These are phyloP conservation scores for Candida sanyaensis DNA, from an alignment of 1,139 yeast genomes.

Conservation along the genomic window DNA sequence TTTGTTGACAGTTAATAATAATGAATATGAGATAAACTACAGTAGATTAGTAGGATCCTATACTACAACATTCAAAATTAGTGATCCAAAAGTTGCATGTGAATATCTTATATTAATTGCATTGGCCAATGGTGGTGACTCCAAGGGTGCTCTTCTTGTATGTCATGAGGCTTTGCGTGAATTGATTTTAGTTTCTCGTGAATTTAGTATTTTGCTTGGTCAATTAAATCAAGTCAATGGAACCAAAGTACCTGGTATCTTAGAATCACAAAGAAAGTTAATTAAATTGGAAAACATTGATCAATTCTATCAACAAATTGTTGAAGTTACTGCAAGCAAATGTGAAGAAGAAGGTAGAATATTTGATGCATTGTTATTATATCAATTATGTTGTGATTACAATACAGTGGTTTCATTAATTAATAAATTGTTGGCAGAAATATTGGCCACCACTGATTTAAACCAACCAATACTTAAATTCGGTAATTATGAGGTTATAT, in stretches of 20 bases:
- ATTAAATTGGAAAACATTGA: conserved; percentile 60
- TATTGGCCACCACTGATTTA: conserved; percentile 71
- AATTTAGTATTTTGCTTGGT: conserved; percentile 79
- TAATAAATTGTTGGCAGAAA: conserved; percentile 78
- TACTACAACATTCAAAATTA: conserved; percentile 76
- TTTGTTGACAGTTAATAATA: conserved; percentile 32
- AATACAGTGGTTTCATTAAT: conserved; percentile 80
- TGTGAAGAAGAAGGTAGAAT: conserved; percentile 93
- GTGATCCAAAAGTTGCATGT: conserved; percentile 89
- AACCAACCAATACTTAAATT: conserved; percentile 55
- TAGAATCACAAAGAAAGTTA: conserved; percentile 76
- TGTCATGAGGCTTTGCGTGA: conserved; percentile 85
- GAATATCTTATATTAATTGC: conserved; percentile 81
- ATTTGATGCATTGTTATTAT: conserved; percentile 81
- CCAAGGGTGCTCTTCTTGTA: conserved; percentile 49
- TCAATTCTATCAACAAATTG: conserved; percentile 53
- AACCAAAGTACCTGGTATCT: conserved; percentile 76
- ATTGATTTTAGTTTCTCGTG: conserved; percentile 82
- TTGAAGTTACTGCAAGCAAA: conserved; percentile 80
- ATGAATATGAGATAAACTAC: conserved; percentile 52
- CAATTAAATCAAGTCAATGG: conserved; percentile 73
- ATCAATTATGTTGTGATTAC: conserved; percentile 87
- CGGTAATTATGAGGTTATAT: conserved; percentile 35
- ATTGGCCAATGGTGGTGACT: conserved; percentile 31
- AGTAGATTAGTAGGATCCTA: conserved; percentile 66